Conservation (phyloP, 352 stramenopile genomes). For the Chrysophaeum taylorii region DNA sequence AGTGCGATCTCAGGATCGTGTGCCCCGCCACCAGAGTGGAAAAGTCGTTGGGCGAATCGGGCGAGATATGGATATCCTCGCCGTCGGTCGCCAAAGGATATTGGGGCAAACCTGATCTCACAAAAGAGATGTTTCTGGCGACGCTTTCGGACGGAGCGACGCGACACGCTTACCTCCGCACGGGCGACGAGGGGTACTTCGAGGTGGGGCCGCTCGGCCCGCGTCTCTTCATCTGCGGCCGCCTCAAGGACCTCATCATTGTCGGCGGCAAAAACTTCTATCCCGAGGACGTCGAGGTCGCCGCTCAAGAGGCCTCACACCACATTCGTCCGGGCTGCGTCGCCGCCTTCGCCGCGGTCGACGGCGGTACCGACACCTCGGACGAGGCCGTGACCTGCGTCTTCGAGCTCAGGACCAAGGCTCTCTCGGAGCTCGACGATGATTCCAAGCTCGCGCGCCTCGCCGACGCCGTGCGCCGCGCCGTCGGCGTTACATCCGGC, state of each 20-base stretch:
- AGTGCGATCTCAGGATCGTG: background rate
- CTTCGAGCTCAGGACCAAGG: conserved; percentile 43
- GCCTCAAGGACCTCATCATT: conserved; percentile 92
- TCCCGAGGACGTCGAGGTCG: conserved; percentile 82
- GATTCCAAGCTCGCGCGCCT: background rate
- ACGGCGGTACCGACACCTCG: conserved; percentile 18
- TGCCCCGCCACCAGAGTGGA: background rate
- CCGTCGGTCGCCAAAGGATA: conserved; percentile 66
- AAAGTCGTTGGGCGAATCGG: conserved; percentile 37
- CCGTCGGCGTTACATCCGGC: background rate
- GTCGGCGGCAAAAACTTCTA: conserved; percentile 88
- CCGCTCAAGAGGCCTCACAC: conserved; percentile 39
- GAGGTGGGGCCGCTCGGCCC: conserved; percentile 64
- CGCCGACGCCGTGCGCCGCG: background rate
- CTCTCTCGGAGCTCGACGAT: conserved; percentile 25
- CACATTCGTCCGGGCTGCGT: conserved; percentile 23
- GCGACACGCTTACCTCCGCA: conserved; percentile 59
- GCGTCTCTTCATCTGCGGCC: conserved; percentile 78
- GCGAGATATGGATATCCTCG: conserved; percentile 63
- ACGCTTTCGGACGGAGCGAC: conserved; percentile 32
- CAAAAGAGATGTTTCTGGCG: conserved; percentile 55
- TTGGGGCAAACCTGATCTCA: conserved; percentile 58
- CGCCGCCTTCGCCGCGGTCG: conserved; percentile 19
- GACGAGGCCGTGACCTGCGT: conserved; percentile 47
- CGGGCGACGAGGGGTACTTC: conserved; percentile 82